These are phyloP conservation scores for Holtermannia corniformis DNA, from an alignment of 768 basidiomycete genomes.

Conservation along the genomic window DNA sequence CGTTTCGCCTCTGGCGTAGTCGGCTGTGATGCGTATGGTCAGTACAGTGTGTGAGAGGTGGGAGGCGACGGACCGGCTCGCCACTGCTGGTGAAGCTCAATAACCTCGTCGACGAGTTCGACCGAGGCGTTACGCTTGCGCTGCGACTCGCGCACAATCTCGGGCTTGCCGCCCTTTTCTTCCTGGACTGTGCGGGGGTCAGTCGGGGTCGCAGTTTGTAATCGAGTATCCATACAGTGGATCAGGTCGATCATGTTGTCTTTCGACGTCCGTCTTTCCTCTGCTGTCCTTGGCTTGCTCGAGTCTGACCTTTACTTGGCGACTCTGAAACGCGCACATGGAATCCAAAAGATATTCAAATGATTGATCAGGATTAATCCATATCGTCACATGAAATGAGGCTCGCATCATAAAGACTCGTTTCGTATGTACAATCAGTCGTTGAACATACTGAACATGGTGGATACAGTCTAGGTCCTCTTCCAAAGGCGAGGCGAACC, in stretches of 20 bases:
- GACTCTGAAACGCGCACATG: no score
- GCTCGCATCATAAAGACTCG: no score
- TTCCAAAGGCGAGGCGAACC: no score
- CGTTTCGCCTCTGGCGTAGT: slow-evolving; percentile 68
- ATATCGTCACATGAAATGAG: no score
- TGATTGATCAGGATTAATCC: no score
- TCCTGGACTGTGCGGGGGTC: slow-evolving; percentile 25
- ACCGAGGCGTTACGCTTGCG: slow-evolving; percentile 77
- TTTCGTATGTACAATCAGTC: no score
- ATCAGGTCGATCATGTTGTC: background rate
- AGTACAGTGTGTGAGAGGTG: background rate
- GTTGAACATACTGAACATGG: no score
- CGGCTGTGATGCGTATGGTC: slow-evolving; percentile 50
- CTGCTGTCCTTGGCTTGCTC: no score
- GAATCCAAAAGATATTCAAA: no score
- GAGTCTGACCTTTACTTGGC: no score
- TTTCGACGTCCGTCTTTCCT: no score
- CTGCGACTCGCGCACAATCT: slow-evolving; percentile 84
- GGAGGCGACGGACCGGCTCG: slow-evolving; percentile 66
- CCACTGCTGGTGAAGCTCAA: slow-evolving; percentile 86
- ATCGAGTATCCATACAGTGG: background rate
- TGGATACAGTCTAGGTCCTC: no score
- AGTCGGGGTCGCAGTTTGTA: background rate
- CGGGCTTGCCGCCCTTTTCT: slow-evolving; percentile 70
- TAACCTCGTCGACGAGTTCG: slow-evolving; percentile 87